Evolutionary conservation across 768 basidiomycete genomes (phyloP), one percentile per base, ranked within the genome.

Genomic region (Serendipita vermifera): DNA sequence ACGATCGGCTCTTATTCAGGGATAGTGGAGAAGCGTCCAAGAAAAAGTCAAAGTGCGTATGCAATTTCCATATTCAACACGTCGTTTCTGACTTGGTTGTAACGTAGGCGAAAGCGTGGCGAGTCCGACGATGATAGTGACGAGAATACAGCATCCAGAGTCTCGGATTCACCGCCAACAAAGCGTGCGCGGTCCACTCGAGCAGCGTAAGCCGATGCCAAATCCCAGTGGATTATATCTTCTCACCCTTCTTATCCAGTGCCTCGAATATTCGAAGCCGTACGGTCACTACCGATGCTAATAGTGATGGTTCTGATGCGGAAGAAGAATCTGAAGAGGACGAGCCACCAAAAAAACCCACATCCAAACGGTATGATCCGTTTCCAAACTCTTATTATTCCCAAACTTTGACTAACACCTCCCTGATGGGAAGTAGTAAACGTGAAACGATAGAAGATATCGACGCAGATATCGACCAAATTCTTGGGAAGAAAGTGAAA

Each of bases 21-120:
- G 84, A 81, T 59, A 73, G 83, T 40, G 83, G 83, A 1, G 73
- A 73, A 55, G 85, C 83, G 55, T 69, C 81, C 5, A 58, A 55
- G 53, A 51, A 51, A 20, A 54, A 54, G 29, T 27, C 55, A 3
- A 59, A 55, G 43, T 38, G 27, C 11, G 56, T 35, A 6, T 43
- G 56, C 40, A 57, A 41, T 22, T 59, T 14, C 24, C 17, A 40
- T 22, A 15, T 20, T 9, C 40, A 26, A 26, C 3, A 3, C 3
- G 29, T 41, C 17, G 17, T 6, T 15, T 40, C 24, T 6, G 36
- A 5, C n/a, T 15, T 24, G 11, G 27, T 14, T n/a, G 54, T 33
- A 32, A 35, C 26, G n/a, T 20, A 32, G 55, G 27, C 58, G 55
- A 26, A 55, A 36, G 55, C 38, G 24, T 6, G 40, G 22, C 66